These are phyloP conservation scores for Babesia gibsoni DNA, from an alignment of 169 alveolate species.

Conservation along the genomic window DNA sequence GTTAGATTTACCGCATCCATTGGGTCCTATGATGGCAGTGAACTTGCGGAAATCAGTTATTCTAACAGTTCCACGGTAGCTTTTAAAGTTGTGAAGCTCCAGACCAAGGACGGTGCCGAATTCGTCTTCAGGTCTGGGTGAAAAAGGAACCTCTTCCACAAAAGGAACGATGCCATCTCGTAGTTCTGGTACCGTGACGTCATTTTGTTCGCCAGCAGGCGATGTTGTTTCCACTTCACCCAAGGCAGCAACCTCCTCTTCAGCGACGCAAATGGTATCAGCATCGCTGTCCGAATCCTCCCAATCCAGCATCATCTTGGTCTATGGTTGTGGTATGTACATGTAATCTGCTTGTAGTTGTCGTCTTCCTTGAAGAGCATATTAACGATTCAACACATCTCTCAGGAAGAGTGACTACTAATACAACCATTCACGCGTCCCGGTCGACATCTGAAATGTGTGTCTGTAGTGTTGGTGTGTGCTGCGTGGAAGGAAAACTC, in stretches of 20 bases:
- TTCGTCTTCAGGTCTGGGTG: neutral
- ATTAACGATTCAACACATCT: no score
- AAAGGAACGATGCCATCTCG: neutral
- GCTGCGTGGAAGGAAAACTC: no score
- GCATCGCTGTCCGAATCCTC: constrained; percentile 7
- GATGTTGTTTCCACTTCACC: constrained; percentile 6
- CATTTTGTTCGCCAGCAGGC: neutral
- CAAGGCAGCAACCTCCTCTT: neutral
- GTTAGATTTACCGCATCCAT: constrained; percentile 91
- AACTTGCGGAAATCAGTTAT: constrained; percentile 86
- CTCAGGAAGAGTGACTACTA: no score
- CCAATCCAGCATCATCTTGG: constrained; percentile 18
- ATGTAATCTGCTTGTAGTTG: no score
- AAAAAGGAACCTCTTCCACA: neutral
- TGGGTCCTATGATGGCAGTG: constrained; percentile 90
- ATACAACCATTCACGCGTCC: no score
- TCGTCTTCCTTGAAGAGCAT: no score
- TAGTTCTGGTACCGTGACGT: neutral
- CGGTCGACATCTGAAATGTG: no score
- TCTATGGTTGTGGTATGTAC: no score
- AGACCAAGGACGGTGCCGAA: constrained; percentile 43
- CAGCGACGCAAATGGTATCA: constrained; percentile 24
- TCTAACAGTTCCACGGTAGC: constrained; percentile 87
- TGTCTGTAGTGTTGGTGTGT: no score
- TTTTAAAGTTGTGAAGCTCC: constrained; percentile 82